These are phyloP conservation scores for Cystofilobasidium ferigula DNA, from an alignment of 768 basidiomycete species.

Conservation along the genomic window DNA sequence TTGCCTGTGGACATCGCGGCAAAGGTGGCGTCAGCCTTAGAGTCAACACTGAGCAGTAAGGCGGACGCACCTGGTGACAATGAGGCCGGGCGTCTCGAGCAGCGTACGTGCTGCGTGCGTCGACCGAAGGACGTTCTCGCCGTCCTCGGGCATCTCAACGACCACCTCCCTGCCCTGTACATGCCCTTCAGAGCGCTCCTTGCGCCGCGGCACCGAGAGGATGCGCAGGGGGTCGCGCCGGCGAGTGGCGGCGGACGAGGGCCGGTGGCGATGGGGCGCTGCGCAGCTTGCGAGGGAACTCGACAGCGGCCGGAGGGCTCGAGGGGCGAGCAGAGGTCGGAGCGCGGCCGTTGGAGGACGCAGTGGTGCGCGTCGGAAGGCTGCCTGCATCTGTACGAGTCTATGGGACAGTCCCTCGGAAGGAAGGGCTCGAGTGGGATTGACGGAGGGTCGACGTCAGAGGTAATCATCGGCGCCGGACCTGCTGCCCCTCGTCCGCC, in stretches of 20 bases:
- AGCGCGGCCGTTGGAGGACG: neutral
- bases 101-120: conserved; percentile 13
- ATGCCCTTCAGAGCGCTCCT: neutral
- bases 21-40: neutral
- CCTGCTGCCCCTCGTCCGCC: no score
- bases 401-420: no score
- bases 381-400: neutral
- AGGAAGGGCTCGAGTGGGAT: no score
- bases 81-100: conserved; percentile 4
- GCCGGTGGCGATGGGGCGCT: neutral
- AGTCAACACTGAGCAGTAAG: neutral
- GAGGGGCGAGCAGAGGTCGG: neutral
- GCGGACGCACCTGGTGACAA: conserved; percentile 9
- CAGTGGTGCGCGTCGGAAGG: neutral
- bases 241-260: neutral
- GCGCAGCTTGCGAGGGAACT: neutral
- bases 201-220: neutral
- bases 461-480: no score
- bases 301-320: neutral
- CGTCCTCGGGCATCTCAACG: conserved; percentile 21
- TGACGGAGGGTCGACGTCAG: no score
- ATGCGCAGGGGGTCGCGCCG: neutral
- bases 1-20: conserved; percentile 3
- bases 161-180: neutral
- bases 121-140: conserved; percentile 9